phyloP scores from a whole-genome alignment of 495 filamentous ascomycete species.

The Rhizodiscina lignyota region DNA sequence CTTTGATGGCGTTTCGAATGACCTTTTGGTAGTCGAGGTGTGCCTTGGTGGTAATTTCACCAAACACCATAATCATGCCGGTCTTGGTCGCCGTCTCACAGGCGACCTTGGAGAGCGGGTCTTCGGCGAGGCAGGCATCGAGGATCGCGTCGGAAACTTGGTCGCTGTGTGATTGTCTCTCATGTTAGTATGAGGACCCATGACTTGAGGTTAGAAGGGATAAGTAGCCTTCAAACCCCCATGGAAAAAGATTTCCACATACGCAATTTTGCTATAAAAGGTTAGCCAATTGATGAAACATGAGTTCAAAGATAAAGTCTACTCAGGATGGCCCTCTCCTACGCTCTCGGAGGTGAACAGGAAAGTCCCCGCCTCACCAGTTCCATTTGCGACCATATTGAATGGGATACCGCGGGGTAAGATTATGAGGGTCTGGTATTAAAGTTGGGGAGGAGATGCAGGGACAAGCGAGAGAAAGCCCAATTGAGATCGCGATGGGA shows the following conservation, averaged over 20 bases:
- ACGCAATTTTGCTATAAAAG: constrained; percentile 1
- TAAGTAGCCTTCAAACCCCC: no score
- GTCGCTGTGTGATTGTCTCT: constrained; percentile 36
- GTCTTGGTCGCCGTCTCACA: constrained; percentile 99
- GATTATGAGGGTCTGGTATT: no score
- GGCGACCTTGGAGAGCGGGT: constrained; percentile 95
- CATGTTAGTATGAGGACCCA: no score
- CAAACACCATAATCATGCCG: constrained; percentile 97
- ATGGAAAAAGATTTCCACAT: background rate
- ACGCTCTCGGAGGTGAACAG: constrained; percentile 99
- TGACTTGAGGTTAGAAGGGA: no score
- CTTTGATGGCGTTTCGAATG: constrained; percentile 88
- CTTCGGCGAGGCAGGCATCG: constrained; percentile 87
- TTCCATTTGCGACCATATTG: no score
- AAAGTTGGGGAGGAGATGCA: no score
- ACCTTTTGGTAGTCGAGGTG: constrained; percentile 93
- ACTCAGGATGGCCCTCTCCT: constrained; percentile 94
- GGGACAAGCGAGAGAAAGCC: no score
- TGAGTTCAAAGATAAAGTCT: constrained; percentile 48
- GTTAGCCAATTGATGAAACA: no score
- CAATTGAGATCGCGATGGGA: no score
- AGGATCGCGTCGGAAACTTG: constrained; percentile 97
- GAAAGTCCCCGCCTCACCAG: constrained; percentile 46
- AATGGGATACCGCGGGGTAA: no score
- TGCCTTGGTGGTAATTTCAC: constrained; percentile 97